Conservation (phyloP, 2,329 filamentous ascomycete species). For the Fusarium xylarioides region DNA sequence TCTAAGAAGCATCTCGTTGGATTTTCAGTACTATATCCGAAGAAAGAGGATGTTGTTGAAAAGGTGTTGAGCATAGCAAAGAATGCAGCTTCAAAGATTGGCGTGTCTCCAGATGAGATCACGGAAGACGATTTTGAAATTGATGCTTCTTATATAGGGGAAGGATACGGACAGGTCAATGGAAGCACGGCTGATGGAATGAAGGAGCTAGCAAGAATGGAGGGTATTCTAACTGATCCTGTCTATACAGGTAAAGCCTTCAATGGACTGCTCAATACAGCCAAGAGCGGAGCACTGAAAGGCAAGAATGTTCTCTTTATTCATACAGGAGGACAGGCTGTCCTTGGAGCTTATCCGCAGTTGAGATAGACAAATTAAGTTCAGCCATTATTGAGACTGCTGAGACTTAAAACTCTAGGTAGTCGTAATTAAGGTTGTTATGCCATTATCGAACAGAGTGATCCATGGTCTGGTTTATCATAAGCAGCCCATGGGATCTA, state of each 20-base stretch:
- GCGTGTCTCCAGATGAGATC: neutral
- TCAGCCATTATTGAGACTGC: too few relatives aligned
- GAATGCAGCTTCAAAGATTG: slow-evolving; percentile 19
- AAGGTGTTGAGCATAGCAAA: slow-evolving; percentile 19
- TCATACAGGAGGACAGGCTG: slow-evolving; percentile 22
- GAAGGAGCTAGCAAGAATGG: slow-evolving; percentile 16
- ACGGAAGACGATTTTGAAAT: slow-evolving; percentile 19
- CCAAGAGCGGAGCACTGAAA: neutral
- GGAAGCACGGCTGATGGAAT: neutral
- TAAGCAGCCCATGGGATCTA: too few relatives aligned
- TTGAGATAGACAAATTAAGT: neutral
- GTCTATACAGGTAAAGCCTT: slow-evolving; percentile 26
- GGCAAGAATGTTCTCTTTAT: slow-evolving; percentile 15
- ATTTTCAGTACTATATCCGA: slow-evolving; percentile 3
- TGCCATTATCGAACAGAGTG: neutral
- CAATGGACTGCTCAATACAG: slow-evolving; percentile 7
- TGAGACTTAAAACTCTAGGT: neutral
- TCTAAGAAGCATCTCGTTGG: slow-evolving; percentile 13
- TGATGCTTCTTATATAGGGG: slow-evolving; percentile 9
- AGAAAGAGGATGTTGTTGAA: neutral
- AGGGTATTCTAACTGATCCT: slow-evolving; percentile 26
- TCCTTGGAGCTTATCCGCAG: slow-evolving; percentile 13
- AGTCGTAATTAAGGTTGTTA: neutral
- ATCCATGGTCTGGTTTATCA: too few relatives aligned
- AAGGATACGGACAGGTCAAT: slow-evolving; percentile 17